These are phyloP conservation scores for Rhizopogon rudus DNA, from an alignment of 768 basidiomycete genomes.

Conservation along the genomic window DNA sequence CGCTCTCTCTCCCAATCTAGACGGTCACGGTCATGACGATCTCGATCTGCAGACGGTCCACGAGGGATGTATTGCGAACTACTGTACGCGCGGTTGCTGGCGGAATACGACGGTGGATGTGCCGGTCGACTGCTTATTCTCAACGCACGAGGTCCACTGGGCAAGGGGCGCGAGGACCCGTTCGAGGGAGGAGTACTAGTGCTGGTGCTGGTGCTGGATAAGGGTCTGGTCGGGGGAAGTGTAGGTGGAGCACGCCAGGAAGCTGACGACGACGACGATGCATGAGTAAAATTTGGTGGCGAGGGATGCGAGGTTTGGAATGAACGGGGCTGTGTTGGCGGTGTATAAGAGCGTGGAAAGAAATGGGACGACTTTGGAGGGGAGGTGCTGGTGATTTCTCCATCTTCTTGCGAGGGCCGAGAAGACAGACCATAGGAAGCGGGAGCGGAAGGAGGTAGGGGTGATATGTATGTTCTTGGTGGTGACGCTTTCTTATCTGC, in stretches of 20 bases:
- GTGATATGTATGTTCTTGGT: not conserved
- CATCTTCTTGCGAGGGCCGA: slow-evolving; percentile 45
- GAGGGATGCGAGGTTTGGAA: slow-evolving; percentile 27
- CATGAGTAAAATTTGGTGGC: slow-evolving; percentile 20
- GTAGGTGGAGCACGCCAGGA: slow-evolving; percentile 25
- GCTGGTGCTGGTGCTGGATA: slow-evolving; percentile 12
- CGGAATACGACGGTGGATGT: slow-evolving; percentile 13
- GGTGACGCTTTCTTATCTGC: not conserved
- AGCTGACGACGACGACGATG: slow-evolving; percentile 13
- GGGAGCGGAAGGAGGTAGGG: not conserved
- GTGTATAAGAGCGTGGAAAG: slow-evolving; percentile 36
- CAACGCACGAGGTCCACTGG: slow-evolving; percentile 37
- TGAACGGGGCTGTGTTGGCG: slow-evolving; percentile 46
- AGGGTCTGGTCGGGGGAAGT: slow-evolving; percentile 24
- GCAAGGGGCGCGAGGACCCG: slow-evolving; percentile 27
- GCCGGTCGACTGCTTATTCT: slow-evolving; percentile 22
- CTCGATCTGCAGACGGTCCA: slow-evolving; percentile 49
- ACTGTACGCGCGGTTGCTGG: slow-evolving; percentile 15
- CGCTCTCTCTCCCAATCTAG: slow-evolving; percentile 20
- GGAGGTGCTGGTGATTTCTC: slow-evolving; percentile 41
- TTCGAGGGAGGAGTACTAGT: slow-evolving; percentile 5
- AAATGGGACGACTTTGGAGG: slow-evolving; percentile 26
- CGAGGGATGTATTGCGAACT: slow-evolving; percentile 38
- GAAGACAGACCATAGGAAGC: slow-evolving; percentile 10
- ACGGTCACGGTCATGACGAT: slow-evolving; percentile 41